These are phyloP conservation scores for Waltiozyma sp. DNA, from an alignment of 1,139 yeast genomes.

Conservation along the genomic window DNA sequence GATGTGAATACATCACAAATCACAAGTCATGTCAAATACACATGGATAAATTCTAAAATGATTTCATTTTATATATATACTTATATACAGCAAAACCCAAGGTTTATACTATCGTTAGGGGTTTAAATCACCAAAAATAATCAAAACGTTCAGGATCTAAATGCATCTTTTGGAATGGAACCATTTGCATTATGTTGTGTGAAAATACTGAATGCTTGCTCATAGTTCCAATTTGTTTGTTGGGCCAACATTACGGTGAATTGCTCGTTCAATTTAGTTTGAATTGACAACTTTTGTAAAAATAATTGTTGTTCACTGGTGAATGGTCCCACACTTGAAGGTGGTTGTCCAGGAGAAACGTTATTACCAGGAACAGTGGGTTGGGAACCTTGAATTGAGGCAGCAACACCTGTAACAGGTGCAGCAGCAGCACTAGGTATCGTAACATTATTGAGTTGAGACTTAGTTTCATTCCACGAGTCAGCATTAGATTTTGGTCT, in stretches of 20 bases:
- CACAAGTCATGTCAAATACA: no score
- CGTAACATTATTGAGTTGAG: conserved; percentile 6
- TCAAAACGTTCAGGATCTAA: conserved; percentile 6
- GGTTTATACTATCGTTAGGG: no score
- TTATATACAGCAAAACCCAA: no score
- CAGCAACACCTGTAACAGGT: conserved; percentile 10
- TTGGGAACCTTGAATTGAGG: no score
- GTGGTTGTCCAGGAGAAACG: conserved; percentile 22
- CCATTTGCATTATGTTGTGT: conserved; percentile 42
- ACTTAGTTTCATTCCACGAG: conserved; percentile 37
- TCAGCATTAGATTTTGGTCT: conserved; percentile 50
- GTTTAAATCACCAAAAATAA: no score
- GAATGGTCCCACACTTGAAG: conserved; percentile 34
- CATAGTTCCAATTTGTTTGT: conserved; percentile 80
- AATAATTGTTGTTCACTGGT: neutral
- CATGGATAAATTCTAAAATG: no score
- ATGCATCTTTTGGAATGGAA: conserved; percentile 52
- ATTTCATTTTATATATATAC: no score
- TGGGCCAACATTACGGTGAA: conserved; percentile 79
- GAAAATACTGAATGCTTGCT: conserved; percentile 60
- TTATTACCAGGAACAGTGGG: conserved; percentile 1
- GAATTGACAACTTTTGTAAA: conserved; percentile 40
- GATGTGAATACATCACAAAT: no score
- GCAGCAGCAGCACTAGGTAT: conserved; percentile 10
- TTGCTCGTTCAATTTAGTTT: conserved; percentile 68